Evolutionary conservation across 2,329 filamentous ascomycete species (phyloP).

Genomic region (Acrocalymma vagum): DNA sequence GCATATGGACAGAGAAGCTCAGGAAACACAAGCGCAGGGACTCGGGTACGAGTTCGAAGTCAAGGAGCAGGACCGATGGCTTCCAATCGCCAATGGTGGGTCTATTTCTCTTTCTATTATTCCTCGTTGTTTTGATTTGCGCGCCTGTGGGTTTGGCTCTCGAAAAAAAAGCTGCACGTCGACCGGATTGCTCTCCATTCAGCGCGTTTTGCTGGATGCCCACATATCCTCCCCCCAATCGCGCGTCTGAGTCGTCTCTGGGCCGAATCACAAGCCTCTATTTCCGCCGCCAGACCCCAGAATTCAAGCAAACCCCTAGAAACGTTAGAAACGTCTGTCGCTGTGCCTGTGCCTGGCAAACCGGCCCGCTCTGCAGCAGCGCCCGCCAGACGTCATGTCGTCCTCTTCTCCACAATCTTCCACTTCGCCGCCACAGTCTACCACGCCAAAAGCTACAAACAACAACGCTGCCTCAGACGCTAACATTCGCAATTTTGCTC

Average conservation of each 20-base stretch:
- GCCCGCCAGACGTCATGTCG: slow-evolving; percentile 57
- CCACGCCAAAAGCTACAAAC: slow-evolving; percentile 35
- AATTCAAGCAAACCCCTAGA: too few relatives aligned
- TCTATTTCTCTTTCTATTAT: slow-evolving; percentile 52
- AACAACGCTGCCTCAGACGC: slow-evolving; percentile 70
- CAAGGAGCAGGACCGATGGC: slow-evolving; percentile 99
- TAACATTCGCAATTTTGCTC: slow-evolving; percentile 93
- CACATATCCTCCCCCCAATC: slow-evolving; percentile 54
- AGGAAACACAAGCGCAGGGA: slow-evolving; percentile 78
- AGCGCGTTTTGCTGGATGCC: slow-evolving; percentile 59
- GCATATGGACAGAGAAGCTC: slow-evolving; percentile 86
- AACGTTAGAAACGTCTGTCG: too few relatives aligned
- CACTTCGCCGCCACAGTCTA: slow-evolving; percentile 40
- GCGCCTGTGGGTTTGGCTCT: slow-evolving; percentile 33
- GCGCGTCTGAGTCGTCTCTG: slow-evolving; percentile 56
- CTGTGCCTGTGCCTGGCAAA: slow-evolving; percentile 41
- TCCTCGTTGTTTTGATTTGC: slow-evolving; percentile 48
- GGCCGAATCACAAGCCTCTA: slow-evolving; percentile 55
- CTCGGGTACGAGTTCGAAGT: slow-evolving; percentile 94
- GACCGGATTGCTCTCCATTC: slow-evolving; percentile 49
- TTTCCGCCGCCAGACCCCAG: slow-evolving; percentile 29
- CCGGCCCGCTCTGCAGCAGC: slow-evolving; percentile 50
- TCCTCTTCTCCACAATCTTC: slow-evolving; percentile 52
- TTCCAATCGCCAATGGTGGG: slow-evolving; percentile 99
- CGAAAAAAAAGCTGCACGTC: slow-evolving; percentile 49